A percentile compares a stretch with the other conserved stretches of the same genome.
Evolutionary conservation across 768 basidiomycete genomes (phyloP).

Genomic region (Tylopilus rubrobrunneus): DNA sequence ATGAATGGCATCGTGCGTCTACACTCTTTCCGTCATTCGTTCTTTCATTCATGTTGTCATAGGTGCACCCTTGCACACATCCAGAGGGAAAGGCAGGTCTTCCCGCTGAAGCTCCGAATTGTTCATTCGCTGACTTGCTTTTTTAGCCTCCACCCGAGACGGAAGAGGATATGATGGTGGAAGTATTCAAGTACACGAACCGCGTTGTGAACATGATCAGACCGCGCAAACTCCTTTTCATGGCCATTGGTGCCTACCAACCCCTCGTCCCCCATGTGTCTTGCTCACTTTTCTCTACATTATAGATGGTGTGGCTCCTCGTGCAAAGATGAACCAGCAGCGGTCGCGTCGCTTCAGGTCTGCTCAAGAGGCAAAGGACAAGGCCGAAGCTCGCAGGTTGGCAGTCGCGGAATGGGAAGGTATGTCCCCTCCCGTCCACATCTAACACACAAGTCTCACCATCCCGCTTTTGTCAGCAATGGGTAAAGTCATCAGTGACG

Average conservation of each 20-base stretch:
- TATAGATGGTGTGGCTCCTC: conserved; percentile 91
- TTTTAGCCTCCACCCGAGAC: conserved; percentile 89
- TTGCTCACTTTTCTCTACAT: conserved; percentile 2
- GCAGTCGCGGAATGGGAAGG: conserved; percentile 85
- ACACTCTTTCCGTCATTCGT: neutral
- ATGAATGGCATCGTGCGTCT: conserved; percentile 95
- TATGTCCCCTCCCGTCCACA: conserved; percentile 26
- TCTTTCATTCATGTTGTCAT: neutral
- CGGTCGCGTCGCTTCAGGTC: conserved; percentile 94
- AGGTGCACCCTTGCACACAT: conserved; percentile 99
- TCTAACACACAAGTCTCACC: neutral
- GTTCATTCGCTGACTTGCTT: neutral
- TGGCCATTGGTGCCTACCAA: conserved; percentile 83
- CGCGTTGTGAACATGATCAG: conserved; percentile 96
- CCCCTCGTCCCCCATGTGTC: neutral
- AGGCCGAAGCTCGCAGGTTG: conserved; percentile 82
- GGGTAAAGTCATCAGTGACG: conserved; percentile 82
- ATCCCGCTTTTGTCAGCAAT: conserved; percentile 56
- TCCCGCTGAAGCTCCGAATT: neutral
- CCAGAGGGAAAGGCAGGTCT: conserved; percentile 85
- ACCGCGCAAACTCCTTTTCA: conserved; percentile 92
- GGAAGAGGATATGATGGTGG: conserved; percentile 99
- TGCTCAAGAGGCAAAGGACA: conserved; percentile 91
- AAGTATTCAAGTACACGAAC: conserved; percentile 95
- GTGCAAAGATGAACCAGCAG: conserved; percentile 99